Conservation (phyloP, 768 basidiomycete species). For the Phaffia tasmanica region DNA sequence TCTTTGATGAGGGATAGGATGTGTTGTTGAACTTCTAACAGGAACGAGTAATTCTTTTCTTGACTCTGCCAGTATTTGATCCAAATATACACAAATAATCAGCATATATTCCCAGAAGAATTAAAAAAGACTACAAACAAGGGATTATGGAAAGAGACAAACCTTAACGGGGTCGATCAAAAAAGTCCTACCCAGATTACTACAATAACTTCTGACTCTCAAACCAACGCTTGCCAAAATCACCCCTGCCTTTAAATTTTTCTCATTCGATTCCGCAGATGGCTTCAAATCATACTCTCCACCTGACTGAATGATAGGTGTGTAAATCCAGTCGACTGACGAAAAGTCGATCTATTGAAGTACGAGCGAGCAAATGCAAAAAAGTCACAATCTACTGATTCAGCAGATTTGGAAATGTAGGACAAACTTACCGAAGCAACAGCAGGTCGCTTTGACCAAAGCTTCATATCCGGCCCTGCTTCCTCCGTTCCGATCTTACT, state of each 20-base stretch:
- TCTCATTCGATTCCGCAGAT: constrained; percentile 71
- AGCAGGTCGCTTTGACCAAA: constrained; percentile 64
- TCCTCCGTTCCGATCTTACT: constrained; percentile 74
- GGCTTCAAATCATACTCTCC: constrained; percentile 82
- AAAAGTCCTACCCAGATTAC: constrained; percentile 84
- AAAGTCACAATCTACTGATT: not conserved
- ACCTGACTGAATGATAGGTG: constrained; percentile 89
- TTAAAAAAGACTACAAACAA: not conserved
- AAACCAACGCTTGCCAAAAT: constrained; percentile 77
- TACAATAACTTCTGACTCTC: constrained; percentile 84
- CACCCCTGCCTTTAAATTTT: constrained; percentile 73
- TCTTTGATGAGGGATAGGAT: constrained; percentile 66
- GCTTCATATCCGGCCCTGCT: constrained; percentile 81
- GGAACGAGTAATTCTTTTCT: constrained; percentile 72
- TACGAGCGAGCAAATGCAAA: constrained; percentile 17
- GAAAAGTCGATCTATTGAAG: constrained; percentile 67
- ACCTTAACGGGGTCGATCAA: constrained; percentile 89
- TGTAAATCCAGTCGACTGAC: constrained; percentile 85
- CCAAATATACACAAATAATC: not conserved
- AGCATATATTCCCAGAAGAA: not conserved
- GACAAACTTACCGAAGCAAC: constrained; percentile 55
- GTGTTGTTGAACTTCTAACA: constrained; percentile 66
- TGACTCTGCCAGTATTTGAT: constrained; percentile 53
- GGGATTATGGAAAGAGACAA: constrained; percentile 10
- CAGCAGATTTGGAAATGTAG: not conserved